Base-by-base conservation (phyloP, 345 rosid species). In the Capsella bursapastoris region DNA sequence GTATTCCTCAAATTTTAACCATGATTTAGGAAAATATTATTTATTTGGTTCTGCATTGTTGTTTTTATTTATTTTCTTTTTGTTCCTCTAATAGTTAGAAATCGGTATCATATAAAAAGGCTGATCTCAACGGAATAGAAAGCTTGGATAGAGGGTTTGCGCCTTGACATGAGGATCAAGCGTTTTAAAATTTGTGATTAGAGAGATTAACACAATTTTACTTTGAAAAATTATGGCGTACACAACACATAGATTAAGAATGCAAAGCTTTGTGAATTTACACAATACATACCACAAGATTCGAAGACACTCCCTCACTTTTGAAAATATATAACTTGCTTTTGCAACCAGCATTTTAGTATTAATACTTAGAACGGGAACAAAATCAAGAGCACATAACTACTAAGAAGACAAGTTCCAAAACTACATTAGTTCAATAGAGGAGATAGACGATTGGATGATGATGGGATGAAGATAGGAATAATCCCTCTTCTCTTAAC, bases 401-500 rank as follows among this genome's bases (percentile, higher is more conserved):
- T 47, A 47, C 22, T 22, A 22, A 50, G 16, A 37, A 49, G 40
- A 28, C 18, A 31, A 37, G 32, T 59, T 61, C 50, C 68, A 28
- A 50, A 25, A 11, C 43, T 60, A 11, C 2, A 29, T 1, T 50
- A 51, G 37, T n/a, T 16, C 40, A 40, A 3, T 7, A 61, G 61
- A 71, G 50, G 40, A 71, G 52, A 37, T 28, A 4, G 68, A 62
- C 22, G 40, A 40, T 7, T 15, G 9, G 60, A 50, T 22, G 75
- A 60, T n/a, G 75, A 71, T 32, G 57, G 57, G 66, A 58, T 58
- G 38, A 58, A 8, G 12, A 70, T 70, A 22, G 66, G 57, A 35
- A 70, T 58, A 4, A 58, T 45, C 27, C 57, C 74, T 57, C 35
- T 61, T 71, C 60, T 71, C 61, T 38, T 71, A 27, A 50, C 51